A percentile compares a stretch with the other conserved stretches of the same genome.
These are phyloP conservation scores for Isatis lusitanica DNA, from an alignment of 441 rosid species.

Conservation along the genomic window DNA sequence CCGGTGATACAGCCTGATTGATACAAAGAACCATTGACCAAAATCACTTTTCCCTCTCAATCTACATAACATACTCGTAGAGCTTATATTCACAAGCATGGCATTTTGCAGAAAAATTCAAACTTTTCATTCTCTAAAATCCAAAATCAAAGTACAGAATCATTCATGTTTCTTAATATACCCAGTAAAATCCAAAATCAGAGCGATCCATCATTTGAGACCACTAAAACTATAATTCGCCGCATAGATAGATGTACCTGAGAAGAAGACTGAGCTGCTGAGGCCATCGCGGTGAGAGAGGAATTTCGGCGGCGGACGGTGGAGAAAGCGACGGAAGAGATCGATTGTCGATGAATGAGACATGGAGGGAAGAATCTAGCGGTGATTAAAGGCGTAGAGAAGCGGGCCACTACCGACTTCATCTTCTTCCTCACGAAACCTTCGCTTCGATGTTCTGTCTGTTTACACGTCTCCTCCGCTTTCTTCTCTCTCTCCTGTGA, in stretches of 20 bases:
- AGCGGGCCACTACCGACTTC: conserved; percentile 33
- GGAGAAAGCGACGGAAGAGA: conserved; percentile 4
- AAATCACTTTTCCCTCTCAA: neutral
- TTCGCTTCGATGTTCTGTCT: conserved; percentile 8
- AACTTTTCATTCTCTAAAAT: neutral
- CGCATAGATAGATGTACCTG: conserved; percentile 39
- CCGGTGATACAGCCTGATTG: conserved; percentile 56
- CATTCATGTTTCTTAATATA: neutral
- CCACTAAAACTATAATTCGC: neutral
- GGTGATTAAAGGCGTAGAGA: conserved; percentile 31
- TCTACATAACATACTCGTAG: neutral
- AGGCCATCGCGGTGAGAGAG: conserved; percentile 68
- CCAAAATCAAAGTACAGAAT: neutral
- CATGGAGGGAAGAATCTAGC: conserved; percentile 15
- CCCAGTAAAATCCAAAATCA: neutral
- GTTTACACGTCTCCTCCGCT: conserved; percentile 26
- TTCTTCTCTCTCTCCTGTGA: neutral
- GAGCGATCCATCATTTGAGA: neutral
- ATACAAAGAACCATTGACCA: neutral
- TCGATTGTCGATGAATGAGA: neutral
- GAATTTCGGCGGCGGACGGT: conserved; percentile 13
- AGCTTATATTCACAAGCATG: neutral
- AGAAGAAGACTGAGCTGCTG: conserved; percentile 58
- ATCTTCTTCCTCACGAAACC: conserved; percentile 39
- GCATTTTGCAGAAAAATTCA: neutral